phyloP scores from a whole-genome alignment of 2,329 filamentous ascomycete genomes.

The Sporothrix sp. region DNA sequence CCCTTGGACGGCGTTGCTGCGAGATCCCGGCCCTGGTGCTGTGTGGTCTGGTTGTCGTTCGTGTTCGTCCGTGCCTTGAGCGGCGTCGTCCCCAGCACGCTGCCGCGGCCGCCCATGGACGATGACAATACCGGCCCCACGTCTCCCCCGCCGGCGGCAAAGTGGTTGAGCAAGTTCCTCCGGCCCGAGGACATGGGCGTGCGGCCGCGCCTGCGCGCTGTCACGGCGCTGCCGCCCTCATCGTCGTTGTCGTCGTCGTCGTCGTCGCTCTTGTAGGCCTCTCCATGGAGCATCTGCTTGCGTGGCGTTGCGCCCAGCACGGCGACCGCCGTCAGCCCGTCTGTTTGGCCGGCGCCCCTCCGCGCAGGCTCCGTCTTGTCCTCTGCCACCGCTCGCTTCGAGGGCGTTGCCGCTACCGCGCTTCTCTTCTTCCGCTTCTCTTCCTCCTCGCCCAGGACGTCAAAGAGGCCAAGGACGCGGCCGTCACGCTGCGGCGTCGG shows the following conservation, averaged over 20 bases:
- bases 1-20: slow-evolving; percentile 10
- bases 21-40: neutral
- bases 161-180: slow-evolving; percentile 47
- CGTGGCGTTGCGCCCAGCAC: slow-evolving; percentile 34
- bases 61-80: slow-evolving; percentile 38
- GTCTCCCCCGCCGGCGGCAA: slow-evolving; percentile 5
- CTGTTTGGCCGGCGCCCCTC: neutral
- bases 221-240: slow-evolving; percentile 22
- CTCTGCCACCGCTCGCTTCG: slow-evolving; percentile 27
- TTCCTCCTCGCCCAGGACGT: slow-evolving; percentile 48
- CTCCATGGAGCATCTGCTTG: slow-evolving; percentile 27
- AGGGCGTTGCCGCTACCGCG: slow-evolving; percentile 30
- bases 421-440: slow-evolving; percentile 22
- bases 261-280: slow-evolving; percentile 12
- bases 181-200: slow-evolving; percentile 50
- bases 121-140: neutral
- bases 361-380: slow-evolving; percentile 24
- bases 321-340: slow-evolving; percentile 7
- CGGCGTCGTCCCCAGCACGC: slow-evolving; percentile 49
- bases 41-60: slow-evolving; percentile 21
- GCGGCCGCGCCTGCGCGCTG: slow-evolving; percentile 28
- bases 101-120: neutral
- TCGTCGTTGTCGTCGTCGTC: slow-evolving; percentile 15
- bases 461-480: slow-evolving; percentile 66
- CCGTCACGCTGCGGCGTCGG: slow-evolving; percentile 76